Evolutionary conservation across 495 filamentous ascomycete species (phyloP).

Genomic region (Trypethelium eluteriae): DNA sequence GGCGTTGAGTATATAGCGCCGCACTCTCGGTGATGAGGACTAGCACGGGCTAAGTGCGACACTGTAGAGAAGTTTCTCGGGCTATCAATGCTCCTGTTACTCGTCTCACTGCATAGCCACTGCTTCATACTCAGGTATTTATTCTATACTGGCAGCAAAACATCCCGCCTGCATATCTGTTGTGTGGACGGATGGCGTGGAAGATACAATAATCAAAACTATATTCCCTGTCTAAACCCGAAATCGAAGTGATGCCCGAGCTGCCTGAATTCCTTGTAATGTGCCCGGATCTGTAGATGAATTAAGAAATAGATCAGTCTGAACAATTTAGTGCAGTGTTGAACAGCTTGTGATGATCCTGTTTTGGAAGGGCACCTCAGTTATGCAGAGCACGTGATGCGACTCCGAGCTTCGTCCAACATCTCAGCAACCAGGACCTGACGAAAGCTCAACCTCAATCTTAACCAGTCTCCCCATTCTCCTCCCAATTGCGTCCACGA

Average conservation of each 20-base stretch:
- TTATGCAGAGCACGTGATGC: not conserved
- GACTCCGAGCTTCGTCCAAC: not conserved
- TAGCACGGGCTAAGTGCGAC: not conserved
- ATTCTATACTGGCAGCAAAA: too few relatives aligned
- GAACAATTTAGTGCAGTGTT: too few relatives aligned
- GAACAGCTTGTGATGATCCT: too few relatives aligned
- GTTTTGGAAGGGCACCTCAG: not conserved
- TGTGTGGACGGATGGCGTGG: not conserved
- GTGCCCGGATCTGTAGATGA: not conserved
- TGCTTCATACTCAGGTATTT: too few relatives aligned
- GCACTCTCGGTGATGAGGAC: not conserved
- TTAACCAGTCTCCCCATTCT: not conserved
- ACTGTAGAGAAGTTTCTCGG: not conserved
- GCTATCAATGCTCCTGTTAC: not conserved
- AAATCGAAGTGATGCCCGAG: too few relatives aligned
- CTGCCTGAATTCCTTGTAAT: not conserved
- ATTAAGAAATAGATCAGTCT: too few relatives aligned
- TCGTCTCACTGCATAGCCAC: not conserved
- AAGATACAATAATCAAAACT: not conserved
- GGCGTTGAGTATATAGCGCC: conserved; percentile 84
- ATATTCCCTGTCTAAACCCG: not conserved
- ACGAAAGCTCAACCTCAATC: not conserved
- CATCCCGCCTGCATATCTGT: not conserved
- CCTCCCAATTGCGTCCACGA: conserved; percentile 27
- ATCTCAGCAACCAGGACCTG: conserved; percentile 7